Percentiles rank a stretch among this genome's conserved stretches.
Conservation (phyloP, 805 yeast genomes). For the Saccharomycopsis lassenensis region DNA sequence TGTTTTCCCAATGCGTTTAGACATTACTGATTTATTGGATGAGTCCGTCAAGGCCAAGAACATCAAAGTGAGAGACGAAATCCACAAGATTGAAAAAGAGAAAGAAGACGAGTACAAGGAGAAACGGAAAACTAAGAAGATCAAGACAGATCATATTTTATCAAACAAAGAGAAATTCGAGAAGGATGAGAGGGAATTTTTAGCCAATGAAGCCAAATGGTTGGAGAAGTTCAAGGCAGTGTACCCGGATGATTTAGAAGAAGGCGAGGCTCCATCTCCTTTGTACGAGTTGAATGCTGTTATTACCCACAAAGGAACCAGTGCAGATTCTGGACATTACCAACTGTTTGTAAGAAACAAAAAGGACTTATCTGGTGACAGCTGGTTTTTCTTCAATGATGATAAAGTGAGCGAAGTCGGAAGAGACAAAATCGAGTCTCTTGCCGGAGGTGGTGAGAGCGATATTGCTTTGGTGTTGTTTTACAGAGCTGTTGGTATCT, state of each 20-base stretch:
- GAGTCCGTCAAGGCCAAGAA: slow-evolving; percentile 61
- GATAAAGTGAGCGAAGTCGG: slow-evolving; percentile 73
- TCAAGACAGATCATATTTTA: slow-evolving; percentile 4
- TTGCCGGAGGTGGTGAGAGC: slow-evolving; percentile 97
- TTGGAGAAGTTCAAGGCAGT: slow-evolving; percentile 31
- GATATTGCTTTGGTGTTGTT: slow-evolving; percentile 87
- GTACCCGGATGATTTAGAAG: slow-evolving; percentile 35
- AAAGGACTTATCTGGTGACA: slow-evolving; percentile 49
- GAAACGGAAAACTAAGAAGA: slow-evolving; percentile 47
- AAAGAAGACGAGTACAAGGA: slow-evolving; percentile 63
- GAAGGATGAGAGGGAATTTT: slow-evolving; percentile 32
- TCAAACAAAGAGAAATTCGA: slow-evolving; percentile 38
- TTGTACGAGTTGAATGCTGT: slow-evolving; percentile 76
- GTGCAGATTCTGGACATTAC: slow-evolving; percentile 96
- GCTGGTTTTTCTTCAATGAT: slow-evolving; percentile 94
- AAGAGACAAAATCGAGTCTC: slow-evolving; percentile 68
- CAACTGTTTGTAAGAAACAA: slow-evolving; percentile 78
- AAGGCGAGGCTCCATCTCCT: slow-evolving; percentile 77
- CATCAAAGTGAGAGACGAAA: slow-evolving; percentile 61
- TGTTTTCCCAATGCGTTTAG: slow-evolving; percentile 88
- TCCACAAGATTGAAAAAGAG: slow-evolving; percentile 66
- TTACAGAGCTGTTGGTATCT: slow-evolving; percentile 59
- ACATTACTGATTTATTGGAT: slow-evolving; percentile 75
- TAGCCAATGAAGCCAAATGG: slow-evolving; percentile 38
- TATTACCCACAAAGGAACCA: slow-evolving; percentile 88